Evolutionary conservation across 1,139 yeast genomes (phyloP), one percentile per base, ranked within the genome.

Genomic region (Arxiozyma heterogenica): DNA sequence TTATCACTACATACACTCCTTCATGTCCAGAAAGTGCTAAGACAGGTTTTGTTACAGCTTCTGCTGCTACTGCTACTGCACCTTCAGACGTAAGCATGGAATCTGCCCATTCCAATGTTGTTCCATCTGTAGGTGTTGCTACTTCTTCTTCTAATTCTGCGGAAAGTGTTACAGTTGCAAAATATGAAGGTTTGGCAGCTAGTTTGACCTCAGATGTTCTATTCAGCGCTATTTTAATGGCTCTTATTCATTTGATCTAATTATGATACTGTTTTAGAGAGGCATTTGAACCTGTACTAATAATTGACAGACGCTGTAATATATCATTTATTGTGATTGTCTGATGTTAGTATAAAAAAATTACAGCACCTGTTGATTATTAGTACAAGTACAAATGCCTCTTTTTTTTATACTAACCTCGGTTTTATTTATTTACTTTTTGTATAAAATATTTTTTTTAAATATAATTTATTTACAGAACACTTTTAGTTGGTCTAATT

Each of bases 21-120:
- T 46, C 21, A 42, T 46, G 49, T 22, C 49, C 49, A 38, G 39
- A 27, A 46, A 46, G 49, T 34, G 43, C 12, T 9, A 34, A 38
- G 15, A 38, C 49, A 4, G n/a, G 38, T 27, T 15, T 41, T 27
- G 23, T 15, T n/a, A 21, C 41, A 9, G 27, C 15, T 30, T 17
- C 39, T 25, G 15, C 30, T 7, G 21, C 43, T n/a, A 17, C 43
- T 18, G 23, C n/a, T 15, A 25, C 47, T 23, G 25, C 25, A n/a
- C n/a, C n/a, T 27, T 34, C 48, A 45, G 23, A 30, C 6, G 25
- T 21, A n/a, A n/a, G n/a, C n/a, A n/a, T n/a, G n/a, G n/a, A n/a
- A n/a, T n/a, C n/a, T n/a, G n/a, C n/a, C n/a, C n/a, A n/a, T 9
- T 17, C n/a, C 12, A 6, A n/a, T 44, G 47, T 25, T 25, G 22